A percentile compares a stretch with the other conserved stretches of the same genome.
phyloP scores from a whole-genome alignment of 108 stramenopile genomes.

The Asterionellopsis glacialis region DNA sequence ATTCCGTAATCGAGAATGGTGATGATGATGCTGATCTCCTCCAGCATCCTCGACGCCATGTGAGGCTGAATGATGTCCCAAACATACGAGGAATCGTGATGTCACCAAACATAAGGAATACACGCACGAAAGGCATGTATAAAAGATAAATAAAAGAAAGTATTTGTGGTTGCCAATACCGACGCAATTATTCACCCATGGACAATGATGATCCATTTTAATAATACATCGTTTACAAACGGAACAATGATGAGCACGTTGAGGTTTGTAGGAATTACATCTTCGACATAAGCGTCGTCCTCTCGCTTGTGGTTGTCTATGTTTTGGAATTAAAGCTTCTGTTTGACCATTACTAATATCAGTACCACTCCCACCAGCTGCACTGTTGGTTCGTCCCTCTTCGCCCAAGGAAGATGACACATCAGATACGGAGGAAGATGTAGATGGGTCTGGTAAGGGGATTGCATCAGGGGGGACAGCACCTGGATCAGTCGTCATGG shows the following conservation, averaged over 20 bases:
- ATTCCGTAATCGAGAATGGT: background rate
- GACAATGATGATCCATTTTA: conserved; percentile 95
- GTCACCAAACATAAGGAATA: conserved; percentile 78
- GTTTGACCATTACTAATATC: conserved; percentile 1
- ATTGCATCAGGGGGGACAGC: conserved; percentile 82
- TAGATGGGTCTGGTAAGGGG: conserved; percentile 22
- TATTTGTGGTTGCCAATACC: conserved; percentile 99
- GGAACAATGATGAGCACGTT: conserved; percentile 80
- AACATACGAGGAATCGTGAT: conserved; percentile 60
- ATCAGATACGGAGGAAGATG: conserved; percentile 22
- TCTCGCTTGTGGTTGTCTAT: conserved; percentile 13
- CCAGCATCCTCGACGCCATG: background rate
- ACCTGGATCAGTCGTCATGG: conserved; percentile 92
- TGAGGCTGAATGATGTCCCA: conserved; percentile 9
- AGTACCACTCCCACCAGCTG: background rate
- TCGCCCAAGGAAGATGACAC: conserved; percentile 10
- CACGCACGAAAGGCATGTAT: conserved; percentile 84
- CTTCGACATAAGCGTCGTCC: conserved; percentile 67
- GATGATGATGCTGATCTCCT: background rate
- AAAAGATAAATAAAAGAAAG: conserved; percentile 96
- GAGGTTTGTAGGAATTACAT: conserved; percentile 85
- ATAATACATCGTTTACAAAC: conserved; percentile 88
- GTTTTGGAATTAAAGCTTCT: background rate
- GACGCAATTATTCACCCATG: conserved; percentile 99
- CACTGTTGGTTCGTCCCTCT: conserved; percentile 1